Evolutionary conservation across 2,329 filamentous ascomycete genomes (phyloP), one percentile per base, ranked within the genome.

Genomic region (Magnaporthiopsis incrustans): DNA sequence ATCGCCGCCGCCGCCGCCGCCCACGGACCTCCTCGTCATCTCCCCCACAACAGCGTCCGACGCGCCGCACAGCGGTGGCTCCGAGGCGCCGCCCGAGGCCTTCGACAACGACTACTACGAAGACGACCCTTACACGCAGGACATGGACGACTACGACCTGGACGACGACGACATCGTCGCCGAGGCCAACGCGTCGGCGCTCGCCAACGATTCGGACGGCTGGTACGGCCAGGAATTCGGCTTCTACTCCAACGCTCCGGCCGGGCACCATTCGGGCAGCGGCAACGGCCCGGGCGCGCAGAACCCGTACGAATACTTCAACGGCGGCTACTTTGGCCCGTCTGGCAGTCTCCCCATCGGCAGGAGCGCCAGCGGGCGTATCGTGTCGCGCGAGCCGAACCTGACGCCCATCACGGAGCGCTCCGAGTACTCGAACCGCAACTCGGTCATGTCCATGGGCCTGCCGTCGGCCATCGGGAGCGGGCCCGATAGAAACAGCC

Each of bases 191-290:
- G 93, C 94, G 0, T 93, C 95, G 73, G 95, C 90, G 1, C 81
- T 99, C 10, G 94, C 95, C 59, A 93, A 92, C 69, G 95, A 99
- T 71, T 89, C 89, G 8, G 94, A 97, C 67, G 94, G 92, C 0
- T 96, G 95, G 79, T 99, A 99, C 72, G 95, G 95, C 0, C 89
- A 92, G 69, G 95, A 99, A 73, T 99, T 99, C 72, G 93, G 92
- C 0, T 99, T 99, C 74, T 99, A 97, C 74, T 92, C 93, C 1
- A 79, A 81, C 1, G 83, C 85, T 0, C 68, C 77, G 6, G 73
- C 80, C 60, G 81, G 79, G 26, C 61, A 62, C 22, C 27, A 62
- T 18, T 61, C n/a, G 7, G 60, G 66, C 44, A 65, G 65, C 12
- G n/a, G 53, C 11, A 26, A 57, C 35, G 32, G 59, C 60, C 53